phyloP scores from a whole-genome alignment of 768 basidiomycete genomes.

The Lentinula aciculospora region DNA sequence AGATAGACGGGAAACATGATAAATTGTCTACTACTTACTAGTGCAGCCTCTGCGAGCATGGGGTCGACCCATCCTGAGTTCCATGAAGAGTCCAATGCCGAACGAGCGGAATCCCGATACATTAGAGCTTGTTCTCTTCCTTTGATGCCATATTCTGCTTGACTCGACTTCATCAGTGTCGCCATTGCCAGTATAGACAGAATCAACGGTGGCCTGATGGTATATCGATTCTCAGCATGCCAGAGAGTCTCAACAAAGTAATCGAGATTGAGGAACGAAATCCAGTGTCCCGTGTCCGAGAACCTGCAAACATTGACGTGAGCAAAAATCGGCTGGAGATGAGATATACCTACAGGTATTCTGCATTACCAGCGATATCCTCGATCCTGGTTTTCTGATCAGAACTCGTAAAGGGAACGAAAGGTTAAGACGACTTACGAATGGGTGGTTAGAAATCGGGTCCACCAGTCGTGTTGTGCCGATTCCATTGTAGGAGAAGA shows the following conservation, averaged over 20 bases:
- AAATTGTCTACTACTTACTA: slow-evolving; percentile 33
- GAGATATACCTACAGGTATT: slow-evolving; percentile 41
- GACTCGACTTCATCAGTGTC: slow-evolving; percentile 67
- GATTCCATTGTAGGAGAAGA: slow-evolving; percentile 26
- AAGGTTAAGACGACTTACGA: slow-evolving; percentile 22
- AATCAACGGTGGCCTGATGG: slow-evolving; percentile 68
- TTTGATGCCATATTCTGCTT: slow-evolving; percentile 44
- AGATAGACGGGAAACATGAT: neutral
- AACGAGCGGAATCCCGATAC: slow-evolving; percentile 52
- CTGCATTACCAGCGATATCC: slow-evolving; percentile 44
- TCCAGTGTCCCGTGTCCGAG: slow-evolving; percentile 55
- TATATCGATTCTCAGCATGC: slow-evolving; percentile 43
- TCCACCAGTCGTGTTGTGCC: slow-evolving; percentile 39
- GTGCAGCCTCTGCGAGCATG: slow-evolving; percentile 66
- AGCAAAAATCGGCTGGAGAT: neutral
- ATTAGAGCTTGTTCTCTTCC: slow-evolving; percentile 57
- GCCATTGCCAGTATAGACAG: slow-evolving; percentile 66
- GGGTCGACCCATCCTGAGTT: slow-evolving; percentile 50
- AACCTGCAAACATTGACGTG: slow-evolving; percentile 36
- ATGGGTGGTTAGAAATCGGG: slow-evolving; percentile 29
- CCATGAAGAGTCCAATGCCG: slow-evolving; percentile 46
- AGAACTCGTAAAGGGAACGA: neutral
- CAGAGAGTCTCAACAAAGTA: slow-evolving; percentile 48
- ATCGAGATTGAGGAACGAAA: slow-evolving; percentile 62
- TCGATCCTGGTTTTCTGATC: slow-evolving; percentile 30